A percentile compares a stretch with the other conserved stretches of the same genome.
Evolutionary conservation across 2,329 filamentous ascomycete species (phyloP).

Genomic region (Botrytis squamosa): DNA sequence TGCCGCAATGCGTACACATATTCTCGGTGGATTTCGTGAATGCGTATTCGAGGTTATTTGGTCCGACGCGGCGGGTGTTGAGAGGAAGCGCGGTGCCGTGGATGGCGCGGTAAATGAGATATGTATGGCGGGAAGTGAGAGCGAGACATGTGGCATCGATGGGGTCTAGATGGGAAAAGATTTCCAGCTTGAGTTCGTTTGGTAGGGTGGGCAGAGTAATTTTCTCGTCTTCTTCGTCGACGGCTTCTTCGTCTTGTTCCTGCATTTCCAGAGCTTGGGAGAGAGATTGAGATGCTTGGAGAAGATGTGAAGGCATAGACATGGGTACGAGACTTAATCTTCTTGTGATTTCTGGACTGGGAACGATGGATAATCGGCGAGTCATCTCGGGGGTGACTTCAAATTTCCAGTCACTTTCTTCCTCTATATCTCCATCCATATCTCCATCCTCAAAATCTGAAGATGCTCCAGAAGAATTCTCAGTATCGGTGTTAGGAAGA

Average conservation of each 20-base stretch:
- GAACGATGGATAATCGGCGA: constrained; percentile 20
- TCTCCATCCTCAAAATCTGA: constrained; percentile 13
- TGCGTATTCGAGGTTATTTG: constrained; percentile 63
- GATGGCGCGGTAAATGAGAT: constrained; percentile 56
- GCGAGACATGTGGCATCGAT: constrained; percentile 64
- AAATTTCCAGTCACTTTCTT: constrained; percentile 9
- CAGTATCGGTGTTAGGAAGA: constrained; percentile 31
- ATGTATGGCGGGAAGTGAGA: constrained; percentile 57
- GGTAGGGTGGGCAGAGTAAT: constrained; percentile 44
- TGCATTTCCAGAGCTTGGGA: constrained; percentile 31
- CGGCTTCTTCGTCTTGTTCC: constrained; percentile 29
- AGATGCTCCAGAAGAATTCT: constrained; percentile 22
- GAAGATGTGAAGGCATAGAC: constrained; percentile 1
- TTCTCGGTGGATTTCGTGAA: constrained; percentile 62
- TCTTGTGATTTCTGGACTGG: constrained; percentile 28
- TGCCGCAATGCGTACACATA: constrained; percentile 61
- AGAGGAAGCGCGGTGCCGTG: constrained; percentile 55
- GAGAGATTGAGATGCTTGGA: constrained; percentile 11
- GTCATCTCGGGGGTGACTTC: constrained; percentile 20
- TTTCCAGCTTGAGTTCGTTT: constrained; percentile 57
- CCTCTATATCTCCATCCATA: background rate
- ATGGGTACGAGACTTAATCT: constrained; percentile 21
- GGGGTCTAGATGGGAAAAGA: constrained; percentile 62
- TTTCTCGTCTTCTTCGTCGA: constrained; percentile 5
- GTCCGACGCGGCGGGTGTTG: constrained; percentile 55